Evolutionary conservation across 768 basidiomycete genomes (phyloP), one percentile per base, ranked within the genome.

Genomic region (Gymnopilus junonius): DNA sequence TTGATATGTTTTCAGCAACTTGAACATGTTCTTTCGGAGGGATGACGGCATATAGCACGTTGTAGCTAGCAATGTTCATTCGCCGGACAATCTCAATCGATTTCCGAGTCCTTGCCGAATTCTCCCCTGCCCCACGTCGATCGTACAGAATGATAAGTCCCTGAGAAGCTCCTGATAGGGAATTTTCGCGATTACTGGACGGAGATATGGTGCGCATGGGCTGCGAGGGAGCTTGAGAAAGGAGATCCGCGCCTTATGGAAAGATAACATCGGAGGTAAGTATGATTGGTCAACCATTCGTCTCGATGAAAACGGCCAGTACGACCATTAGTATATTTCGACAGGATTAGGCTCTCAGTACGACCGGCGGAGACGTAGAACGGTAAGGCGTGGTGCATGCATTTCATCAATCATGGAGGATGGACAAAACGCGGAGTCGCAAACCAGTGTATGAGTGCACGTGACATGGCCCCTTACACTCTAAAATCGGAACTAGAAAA

Each of bases 401-500:
- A 58, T 58, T 58, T 58, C 40, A 58, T 43, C 40, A 58, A 46
- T 43, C 56, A 58, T 43, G 39, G 39, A 45, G 42, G 40, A 43
- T 58, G 56, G 56, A 43, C 40, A 46, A 58, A 58, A 58, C 56
- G 43, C 56, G 56, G 56, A 40, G n/a, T n/a, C n/a, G n/a, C n/a
- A n/a, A n/a, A n/a, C n/a, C n/a, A 39, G n/a, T 39, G 23, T 17
- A 17, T 39, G 6, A 57, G 15, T 27, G 20, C 62, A 58, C 56
- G 62, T 58, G 55, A 58, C 55, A 14, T 55, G 43, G 54, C 35
- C 45, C 42, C 40, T 37, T 56, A 35, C 29, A n/a, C 21, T 53
- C 62, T 58, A 46, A 31, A 63, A 59, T 61, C 62, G 64, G 63
- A 68, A 64, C 59, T 66, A 66, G 59, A 61, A 42, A 63, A 55